Evolutionary conservation across 1,139 yeast species (phyloP).

Genomic region (Saccharomyces uvarum): DNA sequence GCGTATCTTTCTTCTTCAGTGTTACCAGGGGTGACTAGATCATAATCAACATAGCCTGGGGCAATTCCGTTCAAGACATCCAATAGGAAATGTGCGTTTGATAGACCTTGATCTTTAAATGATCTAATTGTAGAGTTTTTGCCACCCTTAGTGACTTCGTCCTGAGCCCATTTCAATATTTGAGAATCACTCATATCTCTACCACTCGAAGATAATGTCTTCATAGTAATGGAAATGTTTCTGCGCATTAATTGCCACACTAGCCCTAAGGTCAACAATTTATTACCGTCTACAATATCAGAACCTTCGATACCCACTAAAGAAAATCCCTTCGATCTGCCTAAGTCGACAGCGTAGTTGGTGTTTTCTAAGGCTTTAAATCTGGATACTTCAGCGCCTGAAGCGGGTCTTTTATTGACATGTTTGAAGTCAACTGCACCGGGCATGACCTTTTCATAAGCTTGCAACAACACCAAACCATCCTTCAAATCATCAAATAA

Average conservation of each 20-base stretch:
- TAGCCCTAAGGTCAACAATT: constrained; percentile 81
- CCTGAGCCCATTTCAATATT: constrained; percentile 90
- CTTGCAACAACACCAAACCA: constrained; percentile 82
- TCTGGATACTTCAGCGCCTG: constrained; percentile 67
- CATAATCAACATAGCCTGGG: constrained; percentile 96
- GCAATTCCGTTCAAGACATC: constrained; percentile 89
- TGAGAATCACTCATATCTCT: constrained; percentile 73
- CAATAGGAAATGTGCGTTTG: constrained; percentile 72
- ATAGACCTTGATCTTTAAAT: constrained; percentile 70
- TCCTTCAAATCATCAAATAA: constrained; percentile 92
- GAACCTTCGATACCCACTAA: constrained; percentile 97
- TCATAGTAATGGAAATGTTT: constrained; percentile 78
- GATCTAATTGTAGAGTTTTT: constrained; percentile 64
- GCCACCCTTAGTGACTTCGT: constrained; percentile 78
- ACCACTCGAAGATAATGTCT: constrained; percentile 64
- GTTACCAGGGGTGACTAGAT: constrained; percentile 69
- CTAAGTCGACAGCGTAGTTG: constrained; percentile 92
- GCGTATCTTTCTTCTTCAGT: constrained; percentile 84
- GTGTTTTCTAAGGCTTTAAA: constrained; percentile 95
- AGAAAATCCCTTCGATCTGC: constrained; percentile 85
- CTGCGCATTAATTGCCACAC: constrained; percentile 99
- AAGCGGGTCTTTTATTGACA: constrained; percentile 72
- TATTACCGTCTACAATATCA: constrained; percentile 91
- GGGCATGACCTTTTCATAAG: constrained; percentile 92
- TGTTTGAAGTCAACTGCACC: constrained; percentile 77